Percentiles rank a stretch among this genome's conserved stretches.
phyloP scores from a whole-genome alignment of 805 yeast species.

The Teunomyces funiuensis region DNA sequence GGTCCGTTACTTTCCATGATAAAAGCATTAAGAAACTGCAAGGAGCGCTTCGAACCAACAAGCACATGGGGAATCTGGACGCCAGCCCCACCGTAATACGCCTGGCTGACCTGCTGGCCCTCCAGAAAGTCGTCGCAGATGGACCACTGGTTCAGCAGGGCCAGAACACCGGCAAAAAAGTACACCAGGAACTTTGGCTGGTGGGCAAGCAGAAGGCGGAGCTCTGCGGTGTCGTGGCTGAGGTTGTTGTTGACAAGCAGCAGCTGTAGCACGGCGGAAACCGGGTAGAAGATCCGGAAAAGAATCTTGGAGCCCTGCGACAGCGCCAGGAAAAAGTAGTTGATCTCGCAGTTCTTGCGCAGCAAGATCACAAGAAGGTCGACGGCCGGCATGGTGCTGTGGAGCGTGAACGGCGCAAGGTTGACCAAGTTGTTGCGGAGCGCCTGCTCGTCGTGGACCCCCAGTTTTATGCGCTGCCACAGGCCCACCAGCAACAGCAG shows the following conservation, averaged over 20 bases:
- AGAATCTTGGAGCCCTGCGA: conserved; percentile 66
- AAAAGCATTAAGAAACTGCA: conserved; percentile 54
- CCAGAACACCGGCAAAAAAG: conserved; percentile 56
- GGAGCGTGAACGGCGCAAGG: conserved; percentile 65
- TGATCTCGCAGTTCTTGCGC: conserved; percentile 67
- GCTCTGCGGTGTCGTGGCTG: conserved; percentile 42
- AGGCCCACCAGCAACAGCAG: conserved; percentile 70
- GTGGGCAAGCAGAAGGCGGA: conserved; percentile 50
- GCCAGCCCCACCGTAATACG: conserved; percentile 58
- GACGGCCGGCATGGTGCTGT: conserved; percentile 62
- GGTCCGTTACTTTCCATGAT: conserved; percentile 42
- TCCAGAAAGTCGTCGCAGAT: conserved; percentile 83
- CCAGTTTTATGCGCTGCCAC: conserved; percentile 78
- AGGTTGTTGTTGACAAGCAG: conserved; percentile 52
- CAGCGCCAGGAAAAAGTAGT: conserved; percentile 75
- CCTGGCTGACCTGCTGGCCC: conserved; percentile 75
- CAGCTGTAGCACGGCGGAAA: conserved; percentile 57
- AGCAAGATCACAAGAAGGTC: conserved; percentile 72
- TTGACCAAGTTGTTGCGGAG: conserved; percentile 52
- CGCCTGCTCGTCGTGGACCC: conserved; percentile 43
- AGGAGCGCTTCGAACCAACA: conserved; percentile 53
- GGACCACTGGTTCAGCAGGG: conserved; percentile 67
- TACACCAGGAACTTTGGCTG: conserved; percentile 81
- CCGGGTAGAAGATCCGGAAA: conserved; percentile 71
- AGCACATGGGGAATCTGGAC: conserved; percentile 66